Evolutionary conservation across 2,329 filamentous ascomycete species (phyloP).

Genomic region (Cladosporium sp.): DNA sequence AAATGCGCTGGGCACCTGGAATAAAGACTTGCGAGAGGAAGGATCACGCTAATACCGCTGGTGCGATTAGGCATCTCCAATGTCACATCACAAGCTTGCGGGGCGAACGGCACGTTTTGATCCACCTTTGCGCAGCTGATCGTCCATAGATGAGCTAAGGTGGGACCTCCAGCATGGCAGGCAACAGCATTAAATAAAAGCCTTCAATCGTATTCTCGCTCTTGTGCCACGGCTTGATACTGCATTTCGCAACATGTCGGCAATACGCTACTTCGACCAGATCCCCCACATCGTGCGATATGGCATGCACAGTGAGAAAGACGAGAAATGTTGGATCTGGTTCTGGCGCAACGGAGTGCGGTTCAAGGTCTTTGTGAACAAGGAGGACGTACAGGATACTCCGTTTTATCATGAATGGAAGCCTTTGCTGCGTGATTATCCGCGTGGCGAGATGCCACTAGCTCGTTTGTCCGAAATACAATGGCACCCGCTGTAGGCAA

Average conservation of each 20-base stretch:
- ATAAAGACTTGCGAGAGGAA: no score
- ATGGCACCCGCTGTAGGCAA: neutral
- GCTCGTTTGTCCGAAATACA: neutral
- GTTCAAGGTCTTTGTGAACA: slow-evolving; percentile 7
- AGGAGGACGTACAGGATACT: slow-evolving; percentile 7
- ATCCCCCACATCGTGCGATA: slow-evolving; percentile 14
- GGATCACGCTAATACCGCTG: no score
- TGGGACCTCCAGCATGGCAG: no score
- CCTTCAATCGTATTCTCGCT: no score
- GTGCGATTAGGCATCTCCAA: no score
- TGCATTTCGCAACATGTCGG: slow-evolving; percentile 5
- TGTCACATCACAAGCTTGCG: no score
- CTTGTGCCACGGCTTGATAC: no score
- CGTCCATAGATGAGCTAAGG: no score
- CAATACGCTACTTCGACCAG: slow-evolving; percentile 6
- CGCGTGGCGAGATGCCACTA: neutral
- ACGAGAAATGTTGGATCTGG: slow-evolving; percentile 10
- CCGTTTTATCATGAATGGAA: slow-evolving; percentile 13
- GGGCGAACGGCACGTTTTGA: no score
- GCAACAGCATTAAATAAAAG: no score
- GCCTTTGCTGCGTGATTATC: slow-evolving; percentile 1
- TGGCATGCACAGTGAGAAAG: slow-evolving; percentile 11
- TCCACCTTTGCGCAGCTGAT: no score
- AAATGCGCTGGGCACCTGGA: no score
- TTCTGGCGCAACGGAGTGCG: slow-evolving; percentile 11